phyloP scores from a whole-genome alignment of 495 filamentous ascomycete genomes.

The Staphylotrichum longicolle region DNA sequence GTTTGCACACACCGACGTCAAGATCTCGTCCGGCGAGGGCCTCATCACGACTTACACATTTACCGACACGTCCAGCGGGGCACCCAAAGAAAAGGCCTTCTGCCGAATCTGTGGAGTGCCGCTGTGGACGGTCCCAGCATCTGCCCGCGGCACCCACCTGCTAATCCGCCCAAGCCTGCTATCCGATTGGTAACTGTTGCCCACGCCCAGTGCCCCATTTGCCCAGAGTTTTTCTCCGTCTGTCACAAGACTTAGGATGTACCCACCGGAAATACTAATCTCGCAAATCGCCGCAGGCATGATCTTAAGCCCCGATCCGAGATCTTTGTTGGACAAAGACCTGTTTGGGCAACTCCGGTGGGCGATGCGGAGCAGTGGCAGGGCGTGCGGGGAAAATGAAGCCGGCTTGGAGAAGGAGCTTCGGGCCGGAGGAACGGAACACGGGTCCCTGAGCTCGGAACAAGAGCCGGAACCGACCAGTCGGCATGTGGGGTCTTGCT shows the following conservation, averaged over 20 bases:
- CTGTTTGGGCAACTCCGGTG: background rate
- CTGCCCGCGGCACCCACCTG: conserved; percentile 1
- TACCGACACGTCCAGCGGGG: background rate
- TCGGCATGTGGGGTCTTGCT: background rate
- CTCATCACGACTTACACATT: background rate
- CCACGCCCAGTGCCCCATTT: too few species aligned
- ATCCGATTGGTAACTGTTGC: background rate
- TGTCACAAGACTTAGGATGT: too few species aligned
- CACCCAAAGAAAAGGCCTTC: background rate
- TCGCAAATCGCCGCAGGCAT: background rate
- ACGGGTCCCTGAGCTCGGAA: too few species aligned
- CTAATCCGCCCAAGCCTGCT: conserved; percentile 1
- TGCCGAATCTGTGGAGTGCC: background rate
- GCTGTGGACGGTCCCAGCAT: conserved; percentile 1
- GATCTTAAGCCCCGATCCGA: background rate
- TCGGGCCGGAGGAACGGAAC: background rate
- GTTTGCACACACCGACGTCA: background rate
- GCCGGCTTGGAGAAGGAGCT: background rate
- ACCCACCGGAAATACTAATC: too few species aligned
- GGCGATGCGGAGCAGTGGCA: background rate
- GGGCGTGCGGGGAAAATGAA: background rate
- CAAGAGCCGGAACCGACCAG: too few species aligned
- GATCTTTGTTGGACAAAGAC: background rate
- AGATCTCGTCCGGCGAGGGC: background rate
- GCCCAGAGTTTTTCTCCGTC: too few species aligned